Percentiles rank a stretch among this genome's conserved stretches.
phyloP scores from a whole-genome alignment of 2,329 filamentous ascomycete genomes.

The Myriosclerotinia curreyana region DNA sequence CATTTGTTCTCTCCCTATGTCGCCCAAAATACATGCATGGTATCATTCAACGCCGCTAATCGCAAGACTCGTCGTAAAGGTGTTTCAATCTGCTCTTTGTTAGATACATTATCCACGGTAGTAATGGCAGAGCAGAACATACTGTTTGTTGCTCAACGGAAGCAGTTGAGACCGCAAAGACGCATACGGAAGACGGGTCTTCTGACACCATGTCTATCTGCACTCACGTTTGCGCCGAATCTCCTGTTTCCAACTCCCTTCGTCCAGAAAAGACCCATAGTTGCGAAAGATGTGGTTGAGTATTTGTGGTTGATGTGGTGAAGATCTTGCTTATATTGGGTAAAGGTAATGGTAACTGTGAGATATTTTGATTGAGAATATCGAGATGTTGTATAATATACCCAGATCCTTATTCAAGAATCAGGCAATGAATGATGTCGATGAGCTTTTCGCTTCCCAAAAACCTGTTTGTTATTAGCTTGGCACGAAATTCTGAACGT shows the following conservation, averaged over 20 bases:
- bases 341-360: too few relatives aligned
- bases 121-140: not conserved
- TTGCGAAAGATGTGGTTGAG: not conserved
- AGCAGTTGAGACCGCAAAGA: constrained; percentile 16
- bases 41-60: not conserved
- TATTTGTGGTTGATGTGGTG: not conserved
- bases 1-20: not conserved
- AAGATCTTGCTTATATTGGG: constrained; percentile 6
- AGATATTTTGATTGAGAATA: not conserved
- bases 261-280: constrained; percentile 14
- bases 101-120: not conserved
- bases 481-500: constrained; percentile 4
- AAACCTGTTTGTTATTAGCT: constrained; percentile 15
- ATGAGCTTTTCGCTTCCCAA: constrained; percentile 5
- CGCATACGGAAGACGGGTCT: constrained; percentile 13
- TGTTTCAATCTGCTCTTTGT: not conserved
- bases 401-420: not conserved
- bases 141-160: constrained; percentile 6
- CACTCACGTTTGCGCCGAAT: constrained; percentile 16
- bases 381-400: constrained; percentile 7
- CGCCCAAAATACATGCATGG: not conserved
- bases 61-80: not conserved
- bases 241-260: constrained; percentile 13
- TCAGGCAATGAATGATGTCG: not conserved
- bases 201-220: constrained; percentile 16